Conservation (phyloP, 306 rosid species). For the Cucurbita maxima region DNA sequence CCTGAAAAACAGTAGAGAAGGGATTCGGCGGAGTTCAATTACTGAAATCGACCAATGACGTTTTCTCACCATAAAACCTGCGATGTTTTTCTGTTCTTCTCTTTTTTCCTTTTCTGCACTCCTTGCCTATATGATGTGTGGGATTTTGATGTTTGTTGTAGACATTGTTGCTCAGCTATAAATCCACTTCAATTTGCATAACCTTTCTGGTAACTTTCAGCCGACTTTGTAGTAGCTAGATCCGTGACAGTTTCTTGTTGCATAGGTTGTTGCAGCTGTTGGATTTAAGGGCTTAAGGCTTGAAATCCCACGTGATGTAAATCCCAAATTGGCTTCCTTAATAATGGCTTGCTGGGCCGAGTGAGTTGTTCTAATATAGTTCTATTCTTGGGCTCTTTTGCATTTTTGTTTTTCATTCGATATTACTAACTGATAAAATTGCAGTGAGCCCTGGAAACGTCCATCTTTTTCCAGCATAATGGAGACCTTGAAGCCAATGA, state of each 20-base stretch:
- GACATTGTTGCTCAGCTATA: background rate
- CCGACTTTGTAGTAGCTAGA: background rate
- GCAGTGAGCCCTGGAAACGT: constrained; percentile 96
- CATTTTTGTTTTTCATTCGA: background rate
- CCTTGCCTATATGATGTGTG: background rate
- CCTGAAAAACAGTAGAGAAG: background rate
- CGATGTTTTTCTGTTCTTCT: background rate
- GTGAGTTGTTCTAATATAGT: constrained; percentile 33
- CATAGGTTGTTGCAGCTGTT: constrained; percentile 94
- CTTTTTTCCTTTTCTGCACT: background rate
- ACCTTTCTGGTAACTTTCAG: background rate
- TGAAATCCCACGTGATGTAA: constrained; percentile 75
- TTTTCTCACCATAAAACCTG: background rate
- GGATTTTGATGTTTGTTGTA: background rate
- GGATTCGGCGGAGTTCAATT: background rate
- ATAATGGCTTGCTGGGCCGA: constrained; percentile 95
- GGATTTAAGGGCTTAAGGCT: constrained; percentile 79
- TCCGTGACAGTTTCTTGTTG: constrained; percentile 1
- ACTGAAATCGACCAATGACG: background rate
- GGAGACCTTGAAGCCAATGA: constrained; percentile 77
- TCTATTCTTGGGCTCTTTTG: background rate
- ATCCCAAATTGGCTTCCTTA: constrained; percentile 60
- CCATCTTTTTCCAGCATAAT: constrained; percentile 79
- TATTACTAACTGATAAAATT: constrained; percentile 10
- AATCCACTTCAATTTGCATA: background rate